Evolutionary conservation across 306 rosid species (phyloP).

Genomic region (Vigna nakashimae): DNA sequence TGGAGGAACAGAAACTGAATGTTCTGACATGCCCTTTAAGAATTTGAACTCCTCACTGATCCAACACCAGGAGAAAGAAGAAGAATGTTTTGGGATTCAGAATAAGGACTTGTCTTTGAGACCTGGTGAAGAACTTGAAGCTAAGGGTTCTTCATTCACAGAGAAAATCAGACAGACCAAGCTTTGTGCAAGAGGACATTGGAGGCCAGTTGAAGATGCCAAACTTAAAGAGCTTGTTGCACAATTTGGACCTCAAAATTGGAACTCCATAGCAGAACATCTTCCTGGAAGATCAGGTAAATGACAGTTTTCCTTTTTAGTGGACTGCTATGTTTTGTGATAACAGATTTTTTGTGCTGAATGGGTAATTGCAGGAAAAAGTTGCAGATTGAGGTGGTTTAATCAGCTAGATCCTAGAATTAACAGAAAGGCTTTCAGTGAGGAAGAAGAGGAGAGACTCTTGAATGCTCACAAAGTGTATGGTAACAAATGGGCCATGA

Average conservation of each 20-base stretch:
- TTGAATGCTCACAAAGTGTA: constrained; percentile 63
- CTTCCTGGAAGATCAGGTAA: constrained; percentile 83
- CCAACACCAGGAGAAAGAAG: constrained; percentile 14
- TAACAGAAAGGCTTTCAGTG: constrained; percentile 59
- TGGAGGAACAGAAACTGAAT: neutral
- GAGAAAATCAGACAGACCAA: constrained; percentile 39
- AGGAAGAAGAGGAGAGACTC: constrained; percentile 75
- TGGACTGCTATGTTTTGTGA: no score
- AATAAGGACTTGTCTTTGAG: constrained; percentile 30
- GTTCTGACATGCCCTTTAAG: constrained; percentile 44
- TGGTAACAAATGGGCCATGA: constrained; percentile 90
- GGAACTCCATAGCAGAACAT: constrained; percentile 74
- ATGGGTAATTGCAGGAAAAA: constrained; percentile 60
- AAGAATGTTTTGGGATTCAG: constrained; percentile 29
- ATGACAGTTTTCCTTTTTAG: neutral
- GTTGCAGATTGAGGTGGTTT: constrained; percentile 92
- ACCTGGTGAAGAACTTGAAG: constrained; percentile 45
- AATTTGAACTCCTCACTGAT: constrained; percentile 35
- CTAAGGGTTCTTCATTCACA: constrained; percentile 13
- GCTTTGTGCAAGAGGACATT: constrained; percentile 79
- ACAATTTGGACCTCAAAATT: constrained; percentile 77
- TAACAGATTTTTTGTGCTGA: no score
- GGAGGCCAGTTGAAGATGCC: constrained; percentile 81
- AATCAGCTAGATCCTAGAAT: constrained; percentile 86
- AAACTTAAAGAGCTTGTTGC: constrained; percentile 76